A percentile compares a stretch with the other conserved stretches of the same genome.
phyloP scores from a whole-genome alignment of 192 early-diverging fungal genomes.

The Chytriomyces sp. region DNA sequence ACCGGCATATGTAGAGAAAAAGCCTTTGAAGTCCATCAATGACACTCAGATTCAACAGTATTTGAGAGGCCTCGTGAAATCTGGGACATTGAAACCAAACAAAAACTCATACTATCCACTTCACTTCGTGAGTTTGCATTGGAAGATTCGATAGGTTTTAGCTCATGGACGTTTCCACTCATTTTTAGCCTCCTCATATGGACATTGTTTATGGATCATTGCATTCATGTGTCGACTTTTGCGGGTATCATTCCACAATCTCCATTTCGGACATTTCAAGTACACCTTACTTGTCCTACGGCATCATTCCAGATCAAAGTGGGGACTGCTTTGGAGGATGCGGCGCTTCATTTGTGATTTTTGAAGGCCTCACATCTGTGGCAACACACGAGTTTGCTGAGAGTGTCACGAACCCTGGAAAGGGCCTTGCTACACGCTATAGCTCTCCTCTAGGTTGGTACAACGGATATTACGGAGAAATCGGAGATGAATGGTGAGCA shows the following conservation, averaged over 20 bases:
- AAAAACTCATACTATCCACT: conserved; percentile 25
- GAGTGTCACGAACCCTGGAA: conserved; percentile 31
- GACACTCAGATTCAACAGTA: conserved; percentile 1
- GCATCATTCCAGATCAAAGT: conserved; percentile 40
- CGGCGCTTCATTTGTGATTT: neutral
- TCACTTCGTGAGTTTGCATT: too few species aligned
- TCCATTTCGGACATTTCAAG: neutral
- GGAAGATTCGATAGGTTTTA: too few species aligned
- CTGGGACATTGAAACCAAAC: conserved; percentile 17
- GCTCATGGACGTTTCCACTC: too few species aligned
- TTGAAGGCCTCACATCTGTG: conserved; percentile 34
- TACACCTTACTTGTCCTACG: conserved; percentile 32
- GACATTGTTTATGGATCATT: neutral
- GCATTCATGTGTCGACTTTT: neutral
- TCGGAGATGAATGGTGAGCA: conserved; percentile 33
- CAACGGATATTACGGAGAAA: conserved; percentile 32
- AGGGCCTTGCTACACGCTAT: conserved; percentile 26
- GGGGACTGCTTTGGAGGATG: conserved; percentile 28
- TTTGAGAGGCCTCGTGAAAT: conserved; percentile 10
- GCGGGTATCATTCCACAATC: neutral
- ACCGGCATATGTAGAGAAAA: neutral
- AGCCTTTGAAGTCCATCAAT: neutral
- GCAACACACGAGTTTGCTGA: conserved; percentile 42
- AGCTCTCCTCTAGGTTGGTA: conserved; percentile 40
- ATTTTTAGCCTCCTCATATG: too few species aligned